Percentiles rank a stretch among this genome's conserved stretches.
These are phyloP conservation scores for Sporothrix variecibatus DNA, from an alignment of 2,329 filamentous ascomycete genomes.

Conservation along the genomic window DNA sequence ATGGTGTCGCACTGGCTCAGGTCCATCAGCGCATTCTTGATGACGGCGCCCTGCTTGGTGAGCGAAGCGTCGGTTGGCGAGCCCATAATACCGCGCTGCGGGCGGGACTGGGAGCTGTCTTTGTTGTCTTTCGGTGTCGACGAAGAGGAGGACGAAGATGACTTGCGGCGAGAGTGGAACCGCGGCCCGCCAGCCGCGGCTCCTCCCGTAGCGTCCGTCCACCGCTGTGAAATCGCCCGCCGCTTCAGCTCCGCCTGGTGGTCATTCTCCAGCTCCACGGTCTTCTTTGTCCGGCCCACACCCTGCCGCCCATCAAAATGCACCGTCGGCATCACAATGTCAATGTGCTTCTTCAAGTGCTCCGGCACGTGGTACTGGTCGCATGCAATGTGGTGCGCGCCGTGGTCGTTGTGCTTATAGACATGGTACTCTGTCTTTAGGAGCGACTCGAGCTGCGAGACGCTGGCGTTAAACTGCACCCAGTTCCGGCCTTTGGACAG, in stretches of 20 bases:
- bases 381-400: slow-evolving; percentile 44
- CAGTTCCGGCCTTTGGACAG: slow-evolving; percentile 55
- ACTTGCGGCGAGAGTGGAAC: slow-evolving; percentile 8
- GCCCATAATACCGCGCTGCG: slow-evolving; percentile 37
- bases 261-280: slow-evolving; percentile 33
- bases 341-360: slow-evolving; percentile 41
- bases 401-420: slow-evolving; percentile 45
- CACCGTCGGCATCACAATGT: slow-evolving; percentile 47
- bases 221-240: slow-evolving; percentile 27
- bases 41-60: slow-evolving; percentile 38
- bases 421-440: slow-evolving; percentile 56
- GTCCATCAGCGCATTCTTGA: slow-evolving; percentile 38
- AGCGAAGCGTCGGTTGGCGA: slow-evolving; percentile 33
- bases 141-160: neutral
- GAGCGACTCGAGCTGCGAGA: slow-evolving; percentile 54
- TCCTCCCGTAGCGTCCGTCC: slow-evolving; percentile 6
- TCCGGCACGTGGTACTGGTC: slow-evolving; percentile 46
- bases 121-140: neutral
- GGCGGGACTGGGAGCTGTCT: slow-evolving; percentile 4
- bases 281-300: slow-evolving; percentile 33
- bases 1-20: slow-evolving; percentile 51
- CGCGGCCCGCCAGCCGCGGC: slow-evolving; percentile 13
- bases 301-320: slow-evolving; percentile 41
- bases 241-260: slow-evolving; percentile 35
- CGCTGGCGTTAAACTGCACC: slow-evolving; percentile 57